Conservation (phyloP, 352 stramenopile genomes). For the Phytopythium litorale region DNA sequence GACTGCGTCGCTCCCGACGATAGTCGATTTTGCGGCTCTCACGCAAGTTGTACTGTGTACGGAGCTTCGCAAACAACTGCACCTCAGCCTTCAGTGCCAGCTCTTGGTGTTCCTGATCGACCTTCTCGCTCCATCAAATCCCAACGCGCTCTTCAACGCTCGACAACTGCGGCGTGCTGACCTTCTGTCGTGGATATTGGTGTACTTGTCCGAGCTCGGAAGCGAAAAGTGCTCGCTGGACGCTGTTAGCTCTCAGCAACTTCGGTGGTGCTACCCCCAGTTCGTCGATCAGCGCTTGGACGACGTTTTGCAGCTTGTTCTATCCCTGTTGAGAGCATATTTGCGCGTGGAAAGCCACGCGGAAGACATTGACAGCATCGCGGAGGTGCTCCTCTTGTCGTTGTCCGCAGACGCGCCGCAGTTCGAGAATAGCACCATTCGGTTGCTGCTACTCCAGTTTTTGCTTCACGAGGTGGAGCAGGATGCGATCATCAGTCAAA, state of each 20-base stretch:
- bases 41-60: constrained; percentile 48
- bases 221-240: constrained; percentile 34
- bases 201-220: constrained; percentile 51
- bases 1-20: constrained; percentile 21
- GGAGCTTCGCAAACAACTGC: constrained; percentile 36
- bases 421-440: constrained; percentile 21
- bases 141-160: constrained; percentile 76
- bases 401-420: constrained; percentile 32
- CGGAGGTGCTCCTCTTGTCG: constrained; percentile 49
- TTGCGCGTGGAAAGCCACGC: constrained; percentile 56
- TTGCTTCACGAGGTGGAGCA: constrained; percentile 52
- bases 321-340: constrained; percentile 40
- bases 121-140: constrained; percentile 45
- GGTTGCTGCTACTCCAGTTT: constrained; percentile 45
- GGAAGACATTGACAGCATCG: constrained; percentile 39
- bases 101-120: constrained; percentile 43
- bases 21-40: constrained; percentile 54
- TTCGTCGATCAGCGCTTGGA: constrained; percentile 35
- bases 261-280: constrained; percentile 49
- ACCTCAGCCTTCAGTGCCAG: constrained; percentile 41
- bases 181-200: constrained; percentile 52
- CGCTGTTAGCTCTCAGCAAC: constrained; percentile 20
- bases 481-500: constrained; percentile 12
- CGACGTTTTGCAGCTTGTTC: constrained; percentile 40
- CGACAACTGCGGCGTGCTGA: constrained; percentile 53